Evolutionary conservation across 176 grass and related monocot species (phyloP), one percentile per base, ranked within the genome.

Genomic region (Phoenix roebelenii): DNA sequence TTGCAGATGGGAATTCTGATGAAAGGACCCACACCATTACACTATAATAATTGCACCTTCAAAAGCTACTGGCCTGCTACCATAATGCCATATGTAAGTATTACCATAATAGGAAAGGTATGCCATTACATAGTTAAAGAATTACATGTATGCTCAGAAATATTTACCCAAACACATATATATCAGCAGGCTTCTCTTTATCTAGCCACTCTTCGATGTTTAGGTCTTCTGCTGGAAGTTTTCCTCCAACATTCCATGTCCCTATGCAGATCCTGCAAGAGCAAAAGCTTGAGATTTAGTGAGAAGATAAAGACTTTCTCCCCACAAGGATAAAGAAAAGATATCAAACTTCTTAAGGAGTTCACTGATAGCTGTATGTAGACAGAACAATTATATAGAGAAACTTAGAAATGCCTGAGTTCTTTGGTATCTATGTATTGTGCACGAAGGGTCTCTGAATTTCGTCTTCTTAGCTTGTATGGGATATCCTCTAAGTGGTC

Each of bases 381-480:
- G 4, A 5, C 49, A 3, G 25, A 6, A 29, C 15, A 5, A 26
- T 25, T 52, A 52, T 35, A 32, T 23, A 53, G 28, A 66, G 23
- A 32, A 44, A 44, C 10, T 10, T 12, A 12, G 35, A 10, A 26
- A 16, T 69, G 89, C 89, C 79, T 78, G 20, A 97, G 72, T 52
- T 97, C 92, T 16, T 97, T 91, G 69, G 81, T 88, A 55, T 73
- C 64, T 51, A 97, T 97, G 69, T 97, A 97, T 70, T 97, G 92
- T 67, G 87, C 70, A 10, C 92, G 80, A 50, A 97, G 77, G 26
- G 92, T 97, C 74, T 97, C 92, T 10, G 92, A 97, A 56, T 88
- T 91, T 50, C 84, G 75, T 70, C 87, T 64, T 48, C 75, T 72
- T 23, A 80, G 63, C 66, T 57, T 97, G 76, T 88, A 91, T 51